These are phyloP conservation scores for Mycena albidolilacea DNA, from an alignment of 768 basidiomycete genomes.

Conservation along the genomic window DNA sequence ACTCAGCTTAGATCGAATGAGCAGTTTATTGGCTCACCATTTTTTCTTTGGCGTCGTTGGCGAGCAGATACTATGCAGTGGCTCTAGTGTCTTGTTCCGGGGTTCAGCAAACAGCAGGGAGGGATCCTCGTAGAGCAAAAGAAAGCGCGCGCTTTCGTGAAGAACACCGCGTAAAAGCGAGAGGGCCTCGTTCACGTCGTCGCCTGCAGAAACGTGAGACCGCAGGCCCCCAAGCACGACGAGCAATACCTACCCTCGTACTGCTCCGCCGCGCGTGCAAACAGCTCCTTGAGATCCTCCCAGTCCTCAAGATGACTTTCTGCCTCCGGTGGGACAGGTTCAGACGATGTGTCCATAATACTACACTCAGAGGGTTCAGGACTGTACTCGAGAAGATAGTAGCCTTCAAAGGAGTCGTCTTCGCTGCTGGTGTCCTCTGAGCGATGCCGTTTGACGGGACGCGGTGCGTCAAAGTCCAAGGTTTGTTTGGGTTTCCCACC, in stretches of 20 bases:
- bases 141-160: slow-evolving; percentile 77
- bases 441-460: slow-evolving; percentile 24
- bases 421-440: slow-evolving; percentile 38
- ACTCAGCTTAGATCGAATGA: not conserved
- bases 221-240: not conserved
- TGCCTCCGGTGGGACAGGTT: slow-evolving; percentile 2
- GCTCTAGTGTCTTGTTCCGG: slow-evolving; percentile 33
- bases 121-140: slow-evolving; percentile 69
- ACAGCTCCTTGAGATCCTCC: slow-evolving; percentile 77
- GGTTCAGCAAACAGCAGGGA: slow-evolving; percentile 61
- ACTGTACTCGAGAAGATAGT: slow-evolving; percentile 31
- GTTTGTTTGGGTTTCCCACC: slow-evolving; percentile 32
- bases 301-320: slow-evolving; percentile 63
- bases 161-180: slow-evolving; percentile 73
- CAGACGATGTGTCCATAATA: slow-evolving; percentile 29
- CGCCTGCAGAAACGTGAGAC: slow-evolving; percentile 49
- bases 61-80: slow-evolving; percentile 4
- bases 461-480: slow-evolving; percentile 18
- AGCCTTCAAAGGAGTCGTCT: slow-evolving; percentile 12
- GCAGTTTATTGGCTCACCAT: slow-evolving; percentile 23
- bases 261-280: slow-evolving; percentile 68
- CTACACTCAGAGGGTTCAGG: slow-evolving; percentile 10
- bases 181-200: slow-evolving; percentile 64
- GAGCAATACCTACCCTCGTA: slow-evolving; percentile 66
- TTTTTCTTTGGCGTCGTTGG: slow-evolving; percentile 30